Evolutionary conservation across 1,139 yeast species (phyloP), one percentile per base, ranked within the genome.

Genomic region (Blastobotrys persicus): DNA sequence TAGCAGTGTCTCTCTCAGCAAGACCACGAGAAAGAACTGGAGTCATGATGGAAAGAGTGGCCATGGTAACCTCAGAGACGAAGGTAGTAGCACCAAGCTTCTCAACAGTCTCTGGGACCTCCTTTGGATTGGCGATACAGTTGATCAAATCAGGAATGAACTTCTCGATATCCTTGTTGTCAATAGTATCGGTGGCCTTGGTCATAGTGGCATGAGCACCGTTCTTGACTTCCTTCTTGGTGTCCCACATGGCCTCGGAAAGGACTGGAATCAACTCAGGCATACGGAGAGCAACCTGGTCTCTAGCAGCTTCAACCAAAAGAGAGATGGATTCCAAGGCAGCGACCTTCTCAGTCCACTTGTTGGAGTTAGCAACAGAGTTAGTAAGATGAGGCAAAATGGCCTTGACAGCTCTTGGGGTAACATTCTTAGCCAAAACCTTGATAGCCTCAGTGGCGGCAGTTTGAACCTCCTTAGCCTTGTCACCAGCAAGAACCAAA

Each of bases 181-280:
- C 95, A 68, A 92, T 92, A 69, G 98, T 89, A 74, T 89, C 94
- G 66, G 98, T 92, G 64, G 96, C 85, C 78, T 88, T 88, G 75
- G 91, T 81, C 82, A 92, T 89, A 73, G 98, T 88, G 67, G 83
- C 84, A 67, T 95, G 86, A 63, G 98, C 97, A 70, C 94, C 95
- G 66, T 81, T 83, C 85, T 92, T 92, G 72, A 92, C 98, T 71
- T 92, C 98, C 75, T 82, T 81, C 84, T 92, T 92, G 77, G 98
- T 92, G 76, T 92, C 98, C 98, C 98, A 92, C 98, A 92, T 92
- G 66, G 97, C 88, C 80, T 92, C 98, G 63, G 98, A 92, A 69
- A 92, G 80, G 61, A 86, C 94, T 74, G 98, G 98, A 68, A 92
- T 91, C 75, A 92, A 84, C 80, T 92, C 98, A 68, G 98, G 96